These are phyloP conservation scores for Lophiostoma macrostomum DNA, from an alignment of 495 filamentous ascomycete genomes.

Conservation along the genomic window DNA sequence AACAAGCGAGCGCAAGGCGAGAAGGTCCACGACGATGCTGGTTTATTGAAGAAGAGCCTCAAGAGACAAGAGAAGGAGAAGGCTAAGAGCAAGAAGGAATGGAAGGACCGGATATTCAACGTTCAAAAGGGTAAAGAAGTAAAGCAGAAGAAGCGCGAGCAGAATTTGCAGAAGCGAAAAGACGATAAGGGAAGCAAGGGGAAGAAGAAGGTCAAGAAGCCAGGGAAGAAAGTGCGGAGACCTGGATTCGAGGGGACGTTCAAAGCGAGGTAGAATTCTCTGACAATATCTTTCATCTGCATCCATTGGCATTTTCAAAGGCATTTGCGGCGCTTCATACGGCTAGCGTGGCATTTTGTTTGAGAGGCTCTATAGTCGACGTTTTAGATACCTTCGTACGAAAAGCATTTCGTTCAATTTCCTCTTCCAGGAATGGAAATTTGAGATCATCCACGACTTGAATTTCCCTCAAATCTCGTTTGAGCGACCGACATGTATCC, in stretches of 20 bases:
- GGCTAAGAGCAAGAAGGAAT: conserved; percentile 84
- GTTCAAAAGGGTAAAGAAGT: conserved; percentile 73
- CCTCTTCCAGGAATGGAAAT: too few relatives aligned
- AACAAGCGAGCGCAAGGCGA: conserved; percentile 84
- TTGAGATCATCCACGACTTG: too few relatives aligned
- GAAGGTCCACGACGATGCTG: conserved; percentile 82
- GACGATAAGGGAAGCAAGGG: conserved; percentile 61
- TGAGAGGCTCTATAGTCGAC: too few relatives aligned
- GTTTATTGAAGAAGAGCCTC: conserved; percentile 87
- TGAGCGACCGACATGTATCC: too few relatives aligned
- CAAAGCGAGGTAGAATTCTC: conserved; percentile 47
- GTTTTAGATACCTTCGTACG: too few relatives aligned
- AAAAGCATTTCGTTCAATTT: too few relatives aligned
- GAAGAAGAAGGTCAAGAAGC: conserved; percentile 64
- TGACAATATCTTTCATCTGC: neutral
- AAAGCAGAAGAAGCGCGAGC: conserved; percentile 82
- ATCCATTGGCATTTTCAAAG: too few relatives aligned
- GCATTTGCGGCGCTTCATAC: too few relatives aligned
- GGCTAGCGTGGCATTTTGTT: too few relatives aligned
- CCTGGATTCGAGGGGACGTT: conserved; percentile 95
- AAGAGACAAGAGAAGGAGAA: conserved; percentile 89
- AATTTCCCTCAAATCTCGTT: too few relatives aligned
- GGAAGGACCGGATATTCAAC: conserved; percentile 75
- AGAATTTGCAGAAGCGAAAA: conserved; percentile 77
- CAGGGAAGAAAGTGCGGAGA: conserved; percentile 50